A percentile compares a stretch with the other conserved stretches of the same genome.
Evolutionary conservation across 1,139 yeast genomes (phyloP).

Genomic region (Blastobotrys indianensis): DNA sequence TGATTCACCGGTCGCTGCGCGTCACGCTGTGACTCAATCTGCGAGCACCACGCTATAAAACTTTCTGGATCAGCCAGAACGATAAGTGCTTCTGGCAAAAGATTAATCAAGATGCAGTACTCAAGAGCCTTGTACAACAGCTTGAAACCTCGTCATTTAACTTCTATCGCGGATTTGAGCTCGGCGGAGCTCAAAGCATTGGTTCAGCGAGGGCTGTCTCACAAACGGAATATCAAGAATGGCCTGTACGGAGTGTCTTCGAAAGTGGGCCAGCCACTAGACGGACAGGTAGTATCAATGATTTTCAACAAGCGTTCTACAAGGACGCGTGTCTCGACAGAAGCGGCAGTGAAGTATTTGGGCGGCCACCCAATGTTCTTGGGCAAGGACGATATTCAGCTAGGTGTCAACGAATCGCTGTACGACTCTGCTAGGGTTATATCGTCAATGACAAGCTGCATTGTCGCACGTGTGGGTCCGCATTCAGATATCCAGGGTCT

Average conservation of each 20-base stretch:
- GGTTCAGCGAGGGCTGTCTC: constrained; percentile 40
- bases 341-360: constrained; percentile 88
- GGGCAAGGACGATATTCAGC: constrained; percentile 92
- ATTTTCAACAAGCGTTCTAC: constrained; percentile 89
- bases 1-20: too few relatives aligned
- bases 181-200: constrained; percentile 62
- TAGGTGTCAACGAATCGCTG: constrained; percentile 86
- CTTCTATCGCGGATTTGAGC: constrained; percentile 70
- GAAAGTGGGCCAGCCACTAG: constrained; percentile 38
- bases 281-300: constrained; percentile 78
- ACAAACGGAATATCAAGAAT: constrained; percentile 29
- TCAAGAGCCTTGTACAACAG: constrained; percentile 11
- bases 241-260: constrained; percentile 29
- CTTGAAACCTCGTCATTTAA: constrained; percentile 53
- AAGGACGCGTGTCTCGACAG: constrained; percentile 88
- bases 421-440: constrained; percentile 85
- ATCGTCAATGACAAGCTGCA: constrained; percentile 90
- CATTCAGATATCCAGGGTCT: constrained; percentile 78
- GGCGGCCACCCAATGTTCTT: constrained; percentile 97
- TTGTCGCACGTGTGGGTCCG: constrained; percentile 89
- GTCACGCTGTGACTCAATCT: too few relatives aligned
- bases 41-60: too few relatives aligned
- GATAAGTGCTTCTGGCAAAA: too few relatives aligned
- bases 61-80: too few relatives aligned
- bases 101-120: constrained; percentile 6